Base-by-base conservation (phyloP, 2,329 filamentous ascomycete species). In the Pseudogymnoascus sp. region DNA sequence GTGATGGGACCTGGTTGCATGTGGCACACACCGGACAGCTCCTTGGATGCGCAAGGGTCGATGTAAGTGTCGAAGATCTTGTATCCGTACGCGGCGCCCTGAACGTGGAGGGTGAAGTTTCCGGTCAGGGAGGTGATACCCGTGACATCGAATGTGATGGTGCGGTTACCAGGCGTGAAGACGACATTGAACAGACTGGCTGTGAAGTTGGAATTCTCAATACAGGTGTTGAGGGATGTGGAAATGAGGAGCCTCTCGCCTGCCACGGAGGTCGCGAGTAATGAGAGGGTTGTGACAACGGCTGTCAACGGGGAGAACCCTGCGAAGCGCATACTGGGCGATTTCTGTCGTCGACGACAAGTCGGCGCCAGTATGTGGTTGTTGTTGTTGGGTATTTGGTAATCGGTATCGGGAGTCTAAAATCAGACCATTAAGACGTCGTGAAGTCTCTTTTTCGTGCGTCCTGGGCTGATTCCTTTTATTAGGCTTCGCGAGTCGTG, bases 101-200 rank as follows among this genome's bases (percentile, higher is more conserved):
- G 77, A 64, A 96, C 73, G 67, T 92, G 86, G 69, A 94, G 92
- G 38, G 83, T 82, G 67, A 97, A 89, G 74, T 89, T 90, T 70
- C 91, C 91, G 69, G 88, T 83, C 66, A 97, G 89, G 47, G 90
- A 89, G 21, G 92, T 95, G 35, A 91, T 87, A 67, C 90, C 91
- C 65, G 89, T 84, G 68, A 96, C 86, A 71, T 91, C 83, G 75
- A 95, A 84, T 62, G 80, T 79, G 62, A 93, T 80, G 33, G 86
- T 87, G 69, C 82, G 82, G 77, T 96, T 95, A 73, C 82, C 79
- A 33, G 90, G 89, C 1, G 87, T 91, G 76, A 90, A 91, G 67
- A 85, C 78, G 74, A 96, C 89, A 69, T 95, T 88, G 84, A 97
- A 96, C 64, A 94, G 82, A 69, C 88, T 92, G 70, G 92, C 92